Conservation (phyloP, 1,284 basidiomycete species). For the Tetrapyrgos nigripes region DNA sequence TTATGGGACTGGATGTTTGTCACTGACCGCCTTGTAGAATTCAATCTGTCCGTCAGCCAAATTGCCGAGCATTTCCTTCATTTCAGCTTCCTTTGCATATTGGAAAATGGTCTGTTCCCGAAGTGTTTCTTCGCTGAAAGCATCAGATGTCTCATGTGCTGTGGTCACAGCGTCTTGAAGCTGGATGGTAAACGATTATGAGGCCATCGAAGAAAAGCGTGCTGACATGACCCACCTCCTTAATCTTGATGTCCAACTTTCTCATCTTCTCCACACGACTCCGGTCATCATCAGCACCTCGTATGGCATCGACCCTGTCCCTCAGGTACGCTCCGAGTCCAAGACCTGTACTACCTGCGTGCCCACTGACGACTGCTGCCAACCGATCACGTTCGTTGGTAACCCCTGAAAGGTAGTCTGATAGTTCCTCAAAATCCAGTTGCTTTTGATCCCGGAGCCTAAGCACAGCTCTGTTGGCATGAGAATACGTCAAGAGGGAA, state of each 20-base stretch:
- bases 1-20: constrained; percentile 6
- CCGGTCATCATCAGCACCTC: constrained; percentile 93
- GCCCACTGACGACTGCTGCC: constrained; percentile 82
- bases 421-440: constrained; percentile 97
- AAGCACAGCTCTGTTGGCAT: constrained; percentile 89
- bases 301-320: constrained; percentile 89
- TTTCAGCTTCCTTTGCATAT: constrained; percentile 89
- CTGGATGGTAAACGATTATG: constrained; percentile 45
- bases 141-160: constrained; percentile 94
- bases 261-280: constrained; percentile 92
- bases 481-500: constrained; percentile 88
- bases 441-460: constrained; percentile 98
- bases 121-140: constrained; percentile 94
- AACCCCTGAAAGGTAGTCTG: constrained; percentile 92
- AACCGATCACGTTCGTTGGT: constrained; percentile 93
- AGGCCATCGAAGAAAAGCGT: not conserved
- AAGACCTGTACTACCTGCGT: constrained; percentile 80
- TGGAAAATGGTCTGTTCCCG: constrained; percentile 93
- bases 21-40: constrained; percentile 84
- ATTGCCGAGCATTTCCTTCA: constrained; percentile 92
- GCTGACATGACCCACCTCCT: constrained; percentile 69
- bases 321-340: constrained; percentile 94
- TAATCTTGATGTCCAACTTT: constrained; percentile 92
- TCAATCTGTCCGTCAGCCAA: constrained; percentile 95
- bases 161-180: constrained; percentile 95